Percentiles rank a stretch among this genome's conserved stretches.
phyloP scores from a whole-genome alignment of 306 rosid species.

The Sesbania bispinosa region DNA sequence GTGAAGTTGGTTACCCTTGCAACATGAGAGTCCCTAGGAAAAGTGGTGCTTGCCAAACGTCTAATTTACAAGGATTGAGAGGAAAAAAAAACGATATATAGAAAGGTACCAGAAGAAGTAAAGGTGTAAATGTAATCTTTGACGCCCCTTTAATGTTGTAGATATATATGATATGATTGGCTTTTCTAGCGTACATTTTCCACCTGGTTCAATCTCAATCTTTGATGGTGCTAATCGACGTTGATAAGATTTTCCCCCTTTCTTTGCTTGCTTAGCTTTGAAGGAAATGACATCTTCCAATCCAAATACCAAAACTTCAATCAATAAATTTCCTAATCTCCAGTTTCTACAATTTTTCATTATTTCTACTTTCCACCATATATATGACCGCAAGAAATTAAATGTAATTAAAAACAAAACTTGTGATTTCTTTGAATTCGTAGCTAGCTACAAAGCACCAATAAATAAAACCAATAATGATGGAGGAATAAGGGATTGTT shows the following conservation, averaged over 20 bases:
- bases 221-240: not conserved
- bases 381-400: no score
- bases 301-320: conserved; percentile 1
- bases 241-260: not conserved
- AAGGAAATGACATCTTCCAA: not conserved
- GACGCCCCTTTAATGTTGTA: not conserved
- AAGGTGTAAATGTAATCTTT: not conserved
- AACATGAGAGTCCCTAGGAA: not conserved
- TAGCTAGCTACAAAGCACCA: not conserved
- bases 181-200: conserved; percentile 23
- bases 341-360: not conserved
- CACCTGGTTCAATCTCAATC: not conserved
- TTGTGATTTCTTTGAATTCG: not conserved
- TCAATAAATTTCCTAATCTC: not conserved
- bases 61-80: not conserved
- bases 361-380: not conserved
- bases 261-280: conserved; percentile 10
- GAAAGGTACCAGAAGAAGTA: conserved; percentile 12
- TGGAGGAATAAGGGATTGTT: no score
- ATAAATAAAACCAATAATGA: not conserved
- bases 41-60: not conserved
- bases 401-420: no score
- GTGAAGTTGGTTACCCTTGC: not conserved
- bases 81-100: not conserved
- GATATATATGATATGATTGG: not conserved